Base-by-base conservation (phyloP, 176 grass and related monocot species). In the Tillandsia fasciculata region DNA sequence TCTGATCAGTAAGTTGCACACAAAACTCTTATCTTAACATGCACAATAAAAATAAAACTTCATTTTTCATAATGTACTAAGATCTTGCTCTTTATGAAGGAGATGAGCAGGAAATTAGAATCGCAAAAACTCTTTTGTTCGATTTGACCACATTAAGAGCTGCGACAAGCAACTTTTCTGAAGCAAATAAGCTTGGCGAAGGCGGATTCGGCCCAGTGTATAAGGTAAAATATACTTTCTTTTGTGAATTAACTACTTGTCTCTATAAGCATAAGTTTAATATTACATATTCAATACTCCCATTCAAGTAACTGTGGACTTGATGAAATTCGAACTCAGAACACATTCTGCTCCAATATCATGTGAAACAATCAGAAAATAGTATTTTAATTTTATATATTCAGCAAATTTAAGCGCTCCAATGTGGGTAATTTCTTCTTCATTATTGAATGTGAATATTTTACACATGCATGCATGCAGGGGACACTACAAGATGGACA, bases 161-260 rank as follows among this genome's bases (percentile, higher is more conserved):
- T 28, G 89, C 89, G 2, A 88, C 89, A 0, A 12, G 68, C 52
- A 80, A 88, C 53, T 91, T 91, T 17, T 83, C 82, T 3, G 79
- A 91, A 52, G 72, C 68, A 52, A 88, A 92, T 24, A 83, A 76
- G 61, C 81, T 92, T 1, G 82, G 85, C 7, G 26, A 85, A 83
- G 82, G 88, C 14, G 84, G 84, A 22, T 91, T 87, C 48, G 88
- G 88, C 0, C 75, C 78, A 2, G 88, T 87, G 0, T 87, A 91
- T 51, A 87, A 87, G 81, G 85, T 33, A 33, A 33, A 33, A 33
- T 33, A 33, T 91, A 77, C 53, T 10, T 3, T 51, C 22, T 1
- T 33, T 33, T 33, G 29, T 33, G 29, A 33, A 33, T 33, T 4
- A 33, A 33, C 29, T 33, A 33, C 4, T 33, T 58, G 54, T 14